A percentile compares a stretch with the other conserved stretches of the same genome.
phyloP scores from a whole-genome alignment of 1,139 yeast genomes.

The Yamadazyma spencermartinsiae region DNA sequence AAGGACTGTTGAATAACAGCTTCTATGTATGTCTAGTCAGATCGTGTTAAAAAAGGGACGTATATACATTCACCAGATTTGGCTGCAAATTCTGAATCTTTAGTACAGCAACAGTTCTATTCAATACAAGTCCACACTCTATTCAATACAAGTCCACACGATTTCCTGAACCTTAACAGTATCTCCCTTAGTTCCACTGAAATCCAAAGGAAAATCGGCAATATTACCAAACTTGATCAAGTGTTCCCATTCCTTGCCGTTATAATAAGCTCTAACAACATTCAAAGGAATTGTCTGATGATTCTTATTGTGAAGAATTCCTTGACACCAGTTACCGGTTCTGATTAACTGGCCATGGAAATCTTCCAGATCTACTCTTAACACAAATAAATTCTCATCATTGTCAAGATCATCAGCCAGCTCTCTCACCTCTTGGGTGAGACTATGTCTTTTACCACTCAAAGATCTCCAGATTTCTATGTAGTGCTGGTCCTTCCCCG shows the following conservation, averaged over 20 bases:
- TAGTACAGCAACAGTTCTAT: too few species aligned
- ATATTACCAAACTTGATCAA: slow-evolving; percentile 29
- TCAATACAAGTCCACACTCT: too few species aligned
- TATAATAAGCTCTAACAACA: slow-evolving; percentile 27
- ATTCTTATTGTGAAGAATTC: slow-evolving; percentile 41
- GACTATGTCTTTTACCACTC: slow-evolving; percentile 38
- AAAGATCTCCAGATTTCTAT: slow-evolving; percentile 60
- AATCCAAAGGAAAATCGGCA: slow-evolving; percentile 25
- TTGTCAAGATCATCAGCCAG: slow-evolving; percentile 18
- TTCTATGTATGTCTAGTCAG: too few species aligned
- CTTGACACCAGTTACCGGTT: slow-evolving; percentile 58
- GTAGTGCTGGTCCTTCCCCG: slow-evolving; percentile 46
- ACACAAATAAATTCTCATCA: slow-evolving; percentile 21
- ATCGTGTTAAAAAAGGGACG: too few species aligned
- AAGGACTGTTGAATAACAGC: too few species aligned
- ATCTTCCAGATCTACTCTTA: slow-evolving; percentile 23
- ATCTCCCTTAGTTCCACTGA: slow-evolving; percentile 18
- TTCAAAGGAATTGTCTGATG: slow-evolving; percentile 25
- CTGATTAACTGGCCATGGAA: slow-evolving; percentile 46
- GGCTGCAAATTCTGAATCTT: too few species aligned
- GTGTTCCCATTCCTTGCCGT: slow-evolving; percentile 24
- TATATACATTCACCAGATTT: too few species aligned
- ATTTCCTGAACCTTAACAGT: slow-evolving; percentile 12
- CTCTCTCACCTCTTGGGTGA: slow-evolving; percentile 31
- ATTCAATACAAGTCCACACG: slow-evolving; percentile 12